Conservation (phyloP, 2,329 filamentous ascomycete genomes). For the Byssoonygena ceratinophila region DNA sequence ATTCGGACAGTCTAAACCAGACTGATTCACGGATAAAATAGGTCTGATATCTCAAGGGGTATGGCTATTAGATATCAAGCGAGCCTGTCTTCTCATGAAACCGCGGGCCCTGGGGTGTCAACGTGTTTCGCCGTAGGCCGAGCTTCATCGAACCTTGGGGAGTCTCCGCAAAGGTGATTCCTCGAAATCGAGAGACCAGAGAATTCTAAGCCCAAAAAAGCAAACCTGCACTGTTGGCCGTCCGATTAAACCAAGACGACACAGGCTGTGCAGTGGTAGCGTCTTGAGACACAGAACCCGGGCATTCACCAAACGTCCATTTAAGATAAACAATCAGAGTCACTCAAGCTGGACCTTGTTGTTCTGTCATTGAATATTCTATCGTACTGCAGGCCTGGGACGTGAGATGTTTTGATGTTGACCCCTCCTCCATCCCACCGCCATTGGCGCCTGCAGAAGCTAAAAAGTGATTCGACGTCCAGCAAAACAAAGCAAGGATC, state of each 20-base stretch:
- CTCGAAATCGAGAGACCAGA: neutral
- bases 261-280: neutral
- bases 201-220: neutral
- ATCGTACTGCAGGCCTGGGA: neutral
- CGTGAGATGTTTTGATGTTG: neutral
- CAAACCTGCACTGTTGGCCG: neutral
- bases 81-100: neutral
- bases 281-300: neutral
- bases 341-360: neutral
- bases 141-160: neutral
- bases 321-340: neutral
- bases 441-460: neutral
- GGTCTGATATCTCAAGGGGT: neutral
- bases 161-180: neutral
- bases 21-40: neutral
- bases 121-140: neutral
- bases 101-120: neutral
- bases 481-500: neutral
- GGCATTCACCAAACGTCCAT: neutral
- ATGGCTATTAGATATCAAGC: neutral
- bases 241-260: neutral
- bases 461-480: neutral
- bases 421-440: slow-evolving; percentile 1
- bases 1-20: neutral
- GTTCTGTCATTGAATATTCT: neutral